Evolutionary conservation across 805 yeast genomes (phyloP), one percentile per base, ranked within the genome.

Genomic region (Priceomyces medius): DNA sequence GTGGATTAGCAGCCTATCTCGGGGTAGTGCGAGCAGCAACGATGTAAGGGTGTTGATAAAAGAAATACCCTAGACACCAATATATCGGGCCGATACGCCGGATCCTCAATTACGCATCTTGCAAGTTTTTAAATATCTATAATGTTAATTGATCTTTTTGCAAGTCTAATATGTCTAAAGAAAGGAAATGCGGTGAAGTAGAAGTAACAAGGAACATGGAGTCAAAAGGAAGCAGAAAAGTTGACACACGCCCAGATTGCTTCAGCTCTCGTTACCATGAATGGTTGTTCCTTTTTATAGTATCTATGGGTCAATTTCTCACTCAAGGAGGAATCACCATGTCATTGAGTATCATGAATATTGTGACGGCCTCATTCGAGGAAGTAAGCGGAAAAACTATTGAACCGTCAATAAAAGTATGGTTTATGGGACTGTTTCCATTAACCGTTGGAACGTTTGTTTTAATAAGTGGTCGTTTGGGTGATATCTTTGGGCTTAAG

Each of bases 381-480:
- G 35, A 32, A 6, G 17, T 24, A 21, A 16, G 36, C 3, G 44
- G 48, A 20, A 17, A 26, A 2, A 26, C 37, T 0, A 43, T 44
- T 5, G 46, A 46, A 8, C 18, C 45, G 1, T 39, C 63, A 17
- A 58, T 59, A 39, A 66, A 66, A 42, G 73, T 71, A 10, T 83
- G 95, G 93, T 78, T 80, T 54, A 73, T 80, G 70, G 88, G 89
- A 1, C 76, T 87, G 0, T 83, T 78, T 55, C 80, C 88, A 0
- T 61, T 85, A 41, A 79, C 88, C 0, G 77, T 83, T 4, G 91
- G 91, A 9, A 82, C 91, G 0, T 79, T 85, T 46, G 84, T 85
- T 38, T 58, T 85, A 27, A 66, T 81, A 3, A 74, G 84, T 27
- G 93, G 93, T 7, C 71, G 81, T 37, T 54, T 83, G 35, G 93